Conservation (phyloP, 768 basidiomycete genomes). For the Termitomyces sp. region DNA sequence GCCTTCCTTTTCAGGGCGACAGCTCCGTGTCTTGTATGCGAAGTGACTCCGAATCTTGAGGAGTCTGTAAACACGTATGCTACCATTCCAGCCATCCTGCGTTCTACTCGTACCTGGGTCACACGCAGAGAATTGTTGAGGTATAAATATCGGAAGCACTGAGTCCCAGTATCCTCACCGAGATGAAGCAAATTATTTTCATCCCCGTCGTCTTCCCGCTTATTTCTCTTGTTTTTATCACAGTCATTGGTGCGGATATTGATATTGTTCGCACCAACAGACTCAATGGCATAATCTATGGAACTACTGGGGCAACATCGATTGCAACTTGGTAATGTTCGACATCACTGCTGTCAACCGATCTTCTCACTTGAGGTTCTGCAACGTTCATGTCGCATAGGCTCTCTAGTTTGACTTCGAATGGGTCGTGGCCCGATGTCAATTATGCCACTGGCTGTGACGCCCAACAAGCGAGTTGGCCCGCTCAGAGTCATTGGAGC, state of each 20-base stretch:
- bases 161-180: background rate
- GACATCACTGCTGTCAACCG: background rate
- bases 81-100: background rate
- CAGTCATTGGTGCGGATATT: slow-evolving; percentile 15
- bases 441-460: slow-evolving; percentile 60
- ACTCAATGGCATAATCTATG: slow-evolving; percentile 31
- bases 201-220: background rate
- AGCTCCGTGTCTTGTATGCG: background rate
- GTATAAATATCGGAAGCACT: slow-evolving; percentile 4
- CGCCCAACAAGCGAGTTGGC: slow-evolving; percentile 65
- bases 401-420: slow-evolving; percentile 39
- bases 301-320: slow-evolving; percentile 31
- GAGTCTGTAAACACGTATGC: background rate
- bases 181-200: slow-evolving; percentile 6
- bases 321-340: slow-evolving; percentile 34
- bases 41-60: background rate
- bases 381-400: slow-evolving; percentile 19
- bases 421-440: slow-evolving; percentile 53
- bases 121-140: background rate
- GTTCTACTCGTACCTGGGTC: background rate
- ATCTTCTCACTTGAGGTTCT: background rate
- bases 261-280: slow-evolving; percentile 29
- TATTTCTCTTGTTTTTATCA: background rate
- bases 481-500: slow-evolving; percentile 54
- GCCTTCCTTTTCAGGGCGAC: background rate